phyloP scores from a whole-genome alignment of 2,329 filamentous ascomycete species.

The Orbilia quercus region DNA sequence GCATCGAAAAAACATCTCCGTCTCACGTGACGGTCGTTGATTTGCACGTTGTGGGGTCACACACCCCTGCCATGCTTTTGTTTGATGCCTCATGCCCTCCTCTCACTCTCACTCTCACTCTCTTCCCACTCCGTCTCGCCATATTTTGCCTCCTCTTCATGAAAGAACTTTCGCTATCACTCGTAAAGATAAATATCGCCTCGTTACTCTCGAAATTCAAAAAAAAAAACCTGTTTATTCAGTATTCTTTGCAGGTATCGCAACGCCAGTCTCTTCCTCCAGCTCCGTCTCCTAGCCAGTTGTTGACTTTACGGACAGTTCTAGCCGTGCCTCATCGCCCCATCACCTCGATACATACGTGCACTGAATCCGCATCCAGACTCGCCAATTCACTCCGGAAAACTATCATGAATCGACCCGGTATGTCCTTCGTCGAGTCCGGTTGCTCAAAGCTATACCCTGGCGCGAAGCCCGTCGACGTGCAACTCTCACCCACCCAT shows the following conservation, averaged over 20 bases:
- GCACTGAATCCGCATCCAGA: background rate
- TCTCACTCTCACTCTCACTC: background rate
- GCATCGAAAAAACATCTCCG: too few relatives aligned
- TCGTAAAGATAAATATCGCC: background rate
- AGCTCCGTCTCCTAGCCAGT: background rate
- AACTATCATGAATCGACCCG: slow-evolving; percentile 50
- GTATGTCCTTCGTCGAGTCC: slow-evolving; percentile 25
- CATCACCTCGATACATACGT: background rate
- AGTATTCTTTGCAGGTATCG: background rate
- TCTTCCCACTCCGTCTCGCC: background rate
- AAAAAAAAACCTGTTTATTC: background rate
- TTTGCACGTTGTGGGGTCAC: slow-evolving; percentile 1
- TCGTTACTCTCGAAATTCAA: background rate
- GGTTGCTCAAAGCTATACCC: background rate
- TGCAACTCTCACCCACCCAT: background rate
- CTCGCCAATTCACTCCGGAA: background rate
- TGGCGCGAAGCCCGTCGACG: slow-evolving; percentile 3
- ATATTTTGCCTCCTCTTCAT: background rate
- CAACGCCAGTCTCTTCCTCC: background rate
- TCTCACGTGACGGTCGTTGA: background rate
- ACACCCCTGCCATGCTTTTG: slow-evolving; percentile 1
- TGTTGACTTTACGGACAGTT: background rate
- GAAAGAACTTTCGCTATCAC: background rate
- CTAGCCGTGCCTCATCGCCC: background rate
- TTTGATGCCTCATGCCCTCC: too few relatives aligned